phyloP scores from a whole-genome alignment of 441 rosid species.

The Capsella rubella region DNA sequence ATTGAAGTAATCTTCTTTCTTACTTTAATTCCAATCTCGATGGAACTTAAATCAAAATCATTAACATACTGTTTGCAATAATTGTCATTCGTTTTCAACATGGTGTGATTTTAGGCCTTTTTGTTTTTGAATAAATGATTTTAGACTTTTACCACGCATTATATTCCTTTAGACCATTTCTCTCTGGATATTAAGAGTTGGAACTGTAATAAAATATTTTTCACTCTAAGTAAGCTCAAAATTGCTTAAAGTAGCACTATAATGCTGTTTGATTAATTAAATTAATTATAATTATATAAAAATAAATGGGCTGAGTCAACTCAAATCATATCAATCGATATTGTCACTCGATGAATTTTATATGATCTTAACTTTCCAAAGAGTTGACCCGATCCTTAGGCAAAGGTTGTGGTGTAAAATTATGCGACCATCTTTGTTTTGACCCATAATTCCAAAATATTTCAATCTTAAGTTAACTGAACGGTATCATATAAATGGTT shows the following conservation, averaged over 20 bases:
- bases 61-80: too few relatives aligned
- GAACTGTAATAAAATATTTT: too few relatives aligned
- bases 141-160: too few relatives aligned
- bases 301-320: conserved; percentile 16
- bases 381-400: conserved; percentile 30
- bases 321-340: conserved; percentile 11
- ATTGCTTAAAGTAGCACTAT: background rate
- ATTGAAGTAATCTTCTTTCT: background rate
- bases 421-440: conserved; percentile 18
- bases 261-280: background rate
- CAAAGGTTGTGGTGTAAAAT: conserved; percentile 14
- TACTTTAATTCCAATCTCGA: conserved; percentile 18
- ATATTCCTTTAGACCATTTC: too few relatives aligned
- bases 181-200: too few relatives aligned
- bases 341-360: conserved; percentile 1
- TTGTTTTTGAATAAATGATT: too few relatives aligned
- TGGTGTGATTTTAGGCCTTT: too few relatives aligned
- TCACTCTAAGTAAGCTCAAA: background rate
- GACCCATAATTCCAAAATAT: conserved; percentile 12
- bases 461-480: background rate
- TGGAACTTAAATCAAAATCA: background rate
- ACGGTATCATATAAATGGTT: background rate
- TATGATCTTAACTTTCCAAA: conserved; percentile 9
- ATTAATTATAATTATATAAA: background rate
- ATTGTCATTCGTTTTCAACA: background rate